phyloP scores from a whole-genome alignment of 768 basidiomycete genomes.

The Phallus indusiatus region DNA sequence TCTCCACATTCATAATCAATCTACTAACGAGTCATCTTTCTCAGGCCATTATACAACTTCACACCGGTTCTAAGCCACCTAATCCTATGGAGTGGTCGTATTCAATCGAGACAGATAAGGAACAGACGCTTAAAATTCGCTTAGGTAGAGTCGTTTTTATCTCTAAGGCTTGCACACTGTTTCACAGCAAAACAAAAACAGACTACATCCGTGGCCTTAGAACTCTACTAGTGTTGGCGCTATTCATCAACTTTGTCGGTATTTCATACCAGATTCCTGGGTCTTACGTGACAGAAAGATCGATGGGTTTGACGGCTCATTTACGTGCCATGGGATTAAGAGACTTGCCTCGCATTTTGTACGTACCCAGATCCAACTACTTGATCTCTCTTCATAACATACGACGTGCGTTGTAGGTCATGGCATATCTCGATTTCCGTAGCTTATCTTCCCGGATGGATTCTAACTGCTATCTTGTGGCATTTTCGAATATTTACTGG shows the following conservation, averaged over 20 bases:
- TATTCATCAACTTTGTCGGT: slow-evolving; percentile 67
- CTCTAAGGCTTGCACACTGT: neutral
- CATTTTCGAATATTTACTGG: slow-evolving; percentile 54
- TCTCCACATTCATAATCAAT: neutral
- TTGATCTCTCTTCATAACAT: neutral
- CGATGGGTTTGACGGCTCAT: slow-evolving; percentile 54
- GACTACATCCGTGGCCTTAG: slow-evolving; percentile 57
- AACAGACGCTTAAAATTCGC: slow-evolving; percentile 46
- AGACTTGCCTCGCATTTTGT: slow-evolving; percentile 60
- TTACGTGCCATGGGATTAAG: slow-evolving; percentile 74
- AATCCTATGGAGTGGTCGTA: slow-evolving; percentile 69
- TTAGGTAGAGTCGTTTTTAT: slow-evolving; percentile 30
- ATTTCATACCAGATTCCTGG: slow-evolving; percentile 75
- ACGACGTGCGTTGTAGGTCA: slow-evolving; percentile 20
- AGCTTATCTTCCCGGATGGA: slow-evolving; percentile 70
- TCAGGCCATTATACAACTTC: slow-evolving; percentile 64
- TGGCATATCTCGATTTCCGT: slow-evolving; percentile 64
- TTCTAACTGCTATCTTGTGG: slow-evolving; percentile 57
- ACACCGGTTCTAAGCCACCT: slow-evolving; percentile 41
- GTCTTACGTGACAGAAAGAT: slow-evolving; percentile 55
- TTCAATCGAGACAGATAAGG: slow-evolving; percentile 54
- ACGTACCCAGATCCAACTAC: slow-evolving; percentile 14
- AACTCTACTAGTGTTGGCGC: slow-evolving; percentile 52
- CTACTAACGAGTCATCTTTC: neutral
- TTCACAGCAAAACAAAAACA: slow-evolving; percentile 17